Percentiles rank a stretch among this genome's conserved stretches.
phyloP scores from a whole-genome alignment of 2,329 filamentous ascomycete species.

The Pestalotiopsis sp. region DNA sequence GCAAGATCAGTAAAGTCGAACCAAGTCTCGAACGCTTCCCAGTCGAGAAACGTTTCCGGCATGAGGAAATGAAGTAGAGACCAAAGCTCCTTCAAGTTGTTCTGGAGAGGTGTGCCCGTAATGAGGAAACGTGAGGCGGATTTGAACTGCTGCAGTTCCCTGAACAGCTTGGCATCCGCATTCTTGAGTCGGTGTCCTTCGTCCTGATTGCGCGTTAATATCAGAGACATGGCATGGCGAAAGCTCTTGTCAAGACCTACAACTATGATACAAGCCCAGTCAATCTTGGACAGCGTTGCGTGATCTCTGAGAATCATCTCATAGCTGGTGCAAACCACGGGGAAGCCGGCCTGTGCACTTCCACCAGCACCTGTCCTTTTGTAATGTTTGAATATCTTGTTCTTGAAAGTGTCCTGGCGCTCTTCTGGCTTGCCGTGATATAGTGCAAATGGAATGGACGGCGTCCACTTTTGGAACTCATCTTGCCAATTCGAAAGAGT shows the following conservation, averaged over 20 bases:
- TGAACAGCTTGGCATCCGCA: constrained; percentile 88
- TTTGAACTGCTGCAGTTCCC: constrained; percentile 83
- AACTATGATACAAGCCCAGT: constrained; percentile 98
- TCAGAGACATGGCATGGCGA: background rate
- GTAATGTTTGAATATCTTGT: constrained; percentile 71
- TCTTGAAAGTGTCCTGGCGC: constrained; percentile 74
- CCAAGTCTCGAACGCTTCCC: constrained; percentile 92
- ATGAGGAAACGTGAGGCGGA: constrained; percentile 91
- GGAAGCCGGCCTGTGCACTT: constrained; percentile 68
- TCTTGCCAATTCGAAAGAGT: constrained; percentile 96
- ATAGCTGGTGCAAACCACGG: constrained; percentile 91
- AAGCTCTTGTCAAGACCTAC: constrained; percentile 43
- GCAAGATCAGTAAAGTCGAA: constrained; percentile 95
- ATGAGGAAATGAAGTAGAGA: constrained; percentile 91
- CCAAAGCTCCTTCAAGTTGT: constrained; percentile 94
- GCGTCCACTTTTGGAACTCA: constrained; percentile 90
- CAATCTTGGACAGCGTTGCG: constrained; percentile 77
- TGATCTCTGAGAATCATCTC: constrained; percentile 95
- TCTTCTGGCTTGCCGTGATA: constrained; percentile 86
- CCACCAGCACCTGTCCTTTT: constrained; percentile 47
- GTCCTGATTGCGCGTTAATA: constrained; percentile 55
- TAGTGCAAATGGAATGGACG: constrained; percentile 82
- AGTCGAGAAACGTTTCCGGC: constrained; percentile 89
- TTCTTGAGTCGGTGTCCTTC: constrained; percentile 98
- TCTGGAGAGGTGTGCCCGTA: constrained; percentile 92